Evolutionary conservation across 257 asterid genomes (phyloP).

Genomic region (Gardenia jasminoides): DNA sequence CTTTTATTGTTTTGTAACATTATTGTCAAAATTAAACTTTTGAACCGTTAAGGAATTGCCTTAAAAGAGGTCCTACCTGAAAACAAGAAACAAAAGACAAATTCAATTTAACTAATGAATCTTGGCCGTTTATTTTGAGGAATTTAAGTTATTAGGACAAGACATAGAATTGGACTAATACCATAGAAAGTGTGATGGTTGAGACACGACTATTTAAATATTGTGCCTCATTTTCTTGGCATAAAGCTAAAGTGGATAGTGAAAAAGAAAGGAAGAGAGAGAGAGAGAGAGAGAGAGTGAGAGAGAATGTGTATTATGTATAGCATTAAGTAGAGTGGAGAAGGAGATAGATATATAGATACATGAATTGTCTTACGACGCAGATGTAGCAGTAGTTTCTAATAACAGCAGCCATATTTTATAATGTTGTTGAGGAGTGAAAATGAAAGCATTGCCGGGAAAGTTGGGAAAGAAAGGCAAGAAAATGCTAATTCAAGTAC

Average conservation of each 20-base stretch:
- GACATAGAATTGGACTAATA: too few relatives aligned
- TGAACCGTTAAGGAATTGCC: too few relatives aligned
- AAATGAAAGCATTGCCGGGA: constrained; percentile 41
- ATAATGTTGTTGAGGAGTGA: constrained; percentile 31
- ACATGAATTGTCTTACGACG: neutral
- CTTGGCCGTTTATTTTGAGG: too few relatives aligned
- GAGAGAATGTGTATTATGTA: neutral
- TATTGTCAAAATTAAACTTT: too few relatives aligned
- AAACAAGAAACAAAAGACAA: too few relatives aligned
- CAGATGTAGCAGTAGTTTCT: neutral
- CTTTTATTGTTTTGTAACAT: too few relatives aligned
- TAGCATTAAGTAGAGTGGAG: neutral
- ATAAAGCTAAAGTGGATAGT: constrained; percentile 26
- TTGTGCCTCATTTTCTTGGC: constrained; percentile 22
- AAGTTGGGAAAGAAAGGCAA: constrained; percentile 42
- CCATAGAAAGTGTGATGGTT: too few relatives aligned
- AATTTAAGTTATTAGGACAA: neutral
- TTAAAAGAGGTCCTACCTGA: too few relatives aligned
- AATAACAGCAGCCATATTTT: constrained; percentile 17
- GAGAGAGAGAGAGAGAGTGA: constrained; percentile 6
- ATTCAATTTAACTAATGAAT: too few relatives aligned
- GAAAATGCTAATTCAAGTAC: constrained; percentile 31
- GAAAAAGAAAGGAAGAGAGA: constrained; percentile 12
- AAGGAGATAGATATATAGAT: neutral
- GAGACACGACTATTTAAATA: neutral